These are phyloP conservation scores for Cyclotella distinguenda DNA, from an alignment of 108 stramenopile genomes.

Conservation along the genomic window DNA sequence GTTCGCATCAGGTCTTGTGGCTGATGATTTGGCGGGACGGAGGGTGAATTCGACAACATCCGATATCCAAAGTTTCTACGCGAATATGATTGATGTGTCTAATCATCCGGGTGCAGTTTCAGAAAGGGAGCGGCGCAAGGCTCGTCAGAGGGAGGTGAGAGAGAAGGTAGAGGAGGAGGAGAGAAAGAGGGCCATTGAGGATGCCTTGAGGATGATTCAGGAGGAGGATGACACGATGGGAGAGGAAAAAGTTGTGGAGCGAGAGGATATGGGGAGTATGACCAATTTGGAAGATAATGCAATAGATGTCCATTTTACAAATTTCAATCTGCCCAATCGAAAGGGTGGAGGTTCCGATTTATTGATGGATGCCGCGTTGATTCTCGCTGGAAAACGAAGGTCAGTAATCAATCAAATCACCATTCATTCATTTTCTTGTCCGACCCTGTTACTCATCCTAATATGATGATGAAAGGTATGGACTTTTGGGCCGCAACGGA, in stretches of 20 bases:
- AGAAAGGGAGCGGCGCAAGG: conserved; percentile 63
- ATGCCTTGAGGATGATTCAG: conserved; percentile 53
- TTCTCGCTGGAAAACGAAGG: conserved; percentile 59
- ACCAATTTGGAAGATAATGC: conserved; percentile 45
- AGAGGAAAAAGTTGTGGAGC: neutral
- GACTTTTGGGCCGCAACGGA: conserved; percentile 84
- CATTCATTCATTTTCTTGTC: neutral
- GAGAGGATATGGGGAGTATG: conserved; percentile 27
- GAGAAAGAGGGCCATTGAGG: conserved; percentile 57
- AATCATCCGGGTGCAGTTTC: conserved; percentile 45
- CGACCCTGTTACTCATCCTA: neutral
- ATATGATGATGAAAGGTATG: conserved; percentile 48
- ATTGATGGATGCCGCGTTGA: conserved; percentile 70
- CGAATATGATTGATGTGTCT: conserved; percentile 66
- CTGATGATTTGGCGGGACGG: conserved; percentile 12
- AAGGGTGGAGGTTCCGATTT: conserved; percentile 66
- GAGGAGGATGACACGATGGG: conserved; percentile 36
- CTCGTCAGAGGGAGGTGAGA: conserved; percentile 57
- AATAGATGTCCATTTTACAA: conserved; percentile 55
- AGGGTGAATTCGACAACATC: neutral
- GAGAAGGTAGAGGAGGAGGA: conserved; percentile 62
- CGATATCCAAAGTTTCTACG: conserved; percentile 59
- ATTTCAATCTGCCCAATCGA: conserved; percentile 52
- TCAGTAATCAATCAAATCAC: neutral
- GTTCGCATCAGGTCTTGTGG: conserved; percentile 57